A percentile compares a stretch with the other conserved stretches of the same genome.
These are phyloP conservation scores for Alternaria sp. DNA, from an alignment of 2,329 filamentous ascomycete species.

Conservation along the genomic window DNA sequence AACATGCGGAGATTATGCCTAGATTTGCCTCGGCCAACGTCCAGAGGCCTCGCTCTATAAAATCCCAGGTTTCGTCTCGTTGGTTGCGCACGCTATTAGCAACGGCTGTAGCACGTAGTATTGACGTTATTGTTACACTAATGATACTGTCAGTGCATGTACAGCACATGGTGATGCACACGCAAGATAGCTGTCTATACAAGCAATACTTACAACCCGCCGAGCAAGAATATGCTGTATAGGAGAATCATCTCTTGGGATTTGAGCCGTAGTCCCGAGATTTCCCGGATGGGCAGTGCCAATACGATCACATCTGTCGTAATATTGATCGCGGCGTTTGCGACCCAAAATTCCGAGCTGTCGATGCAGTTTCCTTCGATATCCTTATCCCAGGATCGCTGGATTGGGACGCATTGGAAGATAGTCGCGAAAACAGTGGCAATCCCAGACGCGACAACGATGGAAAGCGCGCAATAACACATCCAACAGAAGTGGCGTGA, in stretches of 20 bases:
- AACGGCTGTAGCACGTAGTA: slow-evolving; percentile 13
- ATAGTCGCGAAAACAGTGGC: slow-evolving; percentile 5
- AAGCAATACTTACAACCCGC: background rate
- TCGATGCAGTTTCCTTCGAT: slow-evolving; percentile 11
- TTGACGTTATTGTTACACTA: slow-evolving; percentile 12
- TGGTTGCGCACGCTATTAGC: slow-evolving; percentile 12
- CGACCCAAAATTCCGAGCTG: slow-evolving; percentile 10
- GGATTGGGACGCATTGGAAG: slow-evolving; percentile 9
- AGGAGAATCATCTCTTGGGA: slow-evolving; percentile 10
- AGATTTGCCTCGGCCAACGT: slow-evolving; percentile 9
- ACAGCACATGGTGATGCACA: background rate
- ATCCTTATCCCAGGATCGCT: slow-evolving; percentile 9
- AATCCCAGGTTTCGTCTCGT: slow-evolving; percentile 10
- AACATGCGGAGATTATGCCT: slow-evolving; percentile 11
- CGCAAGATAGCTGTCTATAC: background rate
- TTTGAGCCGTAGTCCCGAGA: slow-evolving; percentile 5
- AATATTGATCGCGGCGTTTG: slow-evolving; percentile 12
- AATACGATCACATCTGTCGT: slow-evolving; percentile 11
- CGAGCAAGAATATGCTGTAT: slow-evolving; percentile 7
- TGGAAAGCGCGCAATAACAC: too few species aligned
- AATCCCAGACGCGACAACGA: too few species aligned
- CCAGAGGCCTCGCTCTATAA: slow-evolving; percentile 11
- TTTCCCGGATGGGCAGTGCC: slow-evolving; percentile 6
- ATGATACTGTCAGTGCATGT: background rate
- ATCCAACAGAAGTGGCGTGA: too few species aligned